These are phyloP conservation scores for Pythium dissotocum DNA, from an alignment of 352 stramenopile genomes.

Conservation along the genomic window DNA sequence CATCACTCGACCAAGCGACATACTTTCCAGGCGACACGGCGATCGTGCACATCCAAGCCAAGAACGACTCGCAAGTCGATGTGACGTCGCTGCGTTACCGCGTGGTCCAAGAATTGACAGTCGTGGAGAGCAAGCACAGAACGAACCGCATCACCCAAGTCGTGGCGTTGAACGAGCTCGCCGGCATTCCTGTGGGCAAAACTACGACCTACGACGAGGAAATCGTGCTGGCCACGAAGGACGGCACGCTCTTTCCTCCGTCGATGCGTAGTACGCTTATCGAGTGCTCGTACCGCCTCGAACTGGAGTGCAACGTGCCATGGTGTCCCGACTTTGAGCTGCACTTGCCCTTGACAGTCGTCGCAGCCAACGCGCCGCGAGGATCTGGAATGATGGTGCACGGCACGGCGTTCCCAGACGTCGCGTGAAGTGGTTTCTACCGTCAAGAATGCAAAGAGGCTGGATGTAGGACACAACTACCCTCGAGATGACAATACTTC, in stretches of 20 bases:
- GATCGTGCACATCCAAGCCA: background rate
- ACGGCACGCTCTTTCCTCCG: background rate
- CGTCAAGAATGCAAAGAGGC: no score
- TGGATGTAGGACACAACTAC: no score
- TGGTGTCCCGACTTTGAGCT: background rate
- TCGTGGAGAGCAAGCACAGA: background rate
- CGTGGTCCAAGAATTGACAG: background rate
- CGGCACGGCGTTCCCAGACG: background rate
- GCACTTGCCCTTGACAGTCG: background rate
- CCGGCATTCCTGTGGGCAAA: background rate
- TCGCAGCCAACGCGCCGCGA: background rate
- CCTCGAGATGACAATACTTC: no score
- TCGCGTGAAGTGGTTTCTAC: no score
- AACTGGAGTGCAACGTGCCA: background rate
- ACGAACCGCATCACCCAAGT: background rate
- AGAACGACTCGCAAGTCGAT: background rate
- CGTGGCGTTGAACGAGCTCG: background rate
- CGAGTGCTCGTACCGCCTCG: background rate
- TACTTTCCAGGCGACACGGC: background rate
- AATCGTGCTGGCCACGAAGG: background rate
- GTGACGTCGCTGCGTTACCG: background rate
- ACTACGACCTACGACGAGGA: background rate
- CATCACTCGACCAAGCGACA: background rate
- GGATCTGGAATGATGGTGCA: background rate
- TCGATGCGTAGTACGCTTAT: background rate